Evolutionary conservation across 2,329 filamentous ascomycete species (phyloP), one percentile per base, ranked within the genome.

Genomic region (Diplodia corticola): DNA sequence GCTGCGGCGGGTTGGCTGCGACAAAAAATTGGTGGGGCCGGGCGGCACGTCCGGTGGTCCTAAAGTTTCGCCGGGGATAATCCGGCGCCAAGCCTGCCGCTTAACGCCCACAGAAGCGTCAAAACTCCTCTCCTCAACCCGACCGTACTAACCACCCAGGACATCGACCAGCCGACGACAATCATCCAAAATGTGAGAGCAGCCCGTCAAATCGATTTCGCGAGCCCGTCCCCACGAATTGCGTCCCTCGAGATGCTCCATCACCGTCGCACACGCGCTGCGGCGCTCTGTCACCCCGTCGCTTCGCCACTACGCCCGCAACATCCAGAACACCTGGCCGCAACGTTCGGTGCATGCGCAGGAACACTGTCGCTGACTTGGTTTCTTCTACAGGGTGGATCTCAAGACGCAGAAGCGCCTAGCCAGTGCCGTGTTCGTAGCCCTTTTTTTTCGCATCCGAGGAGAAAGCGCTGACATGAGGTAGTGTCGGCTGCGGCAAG

Each of bases 391-490:
- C 82, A 99, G 95, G 95, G 93, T 97, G 91, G 98, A 98, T 84
- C 91, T 99, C 85, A 91, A 90, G 85, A 98, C 95, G 84, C 96
- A 99, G 90, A 99, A 99, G 91, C 94, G 96, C 87, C 93, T 99
- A 80, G 95, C 95, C 83, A 92, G 95, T 81, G 91, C 94, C 85
- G 95, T 99, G 40, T 20, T n/a, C 17, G 40, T 44, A 44, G 17
- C 40, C 40, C n/a, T 44, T 44, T 44, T 44, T 44, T 20, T 20
- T 44, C 40, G 17, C 40, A 44, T n/a, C 40, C n/a, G 7, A 20
- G 17, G 17, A n/a, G 40, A n/a, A 44, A 44, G 40, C 9, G 40
- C 40, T 44, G 40, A 44, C 40, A 44, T 9, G 17, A 44, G 40
- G 40, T 44, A 35, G 33, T 84, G 92, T 97, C 83, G 93, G 93